Evolutionary conservation across 305 asterid species (phyloP).

Genomic region (Plantago lanceolata): DNA sequence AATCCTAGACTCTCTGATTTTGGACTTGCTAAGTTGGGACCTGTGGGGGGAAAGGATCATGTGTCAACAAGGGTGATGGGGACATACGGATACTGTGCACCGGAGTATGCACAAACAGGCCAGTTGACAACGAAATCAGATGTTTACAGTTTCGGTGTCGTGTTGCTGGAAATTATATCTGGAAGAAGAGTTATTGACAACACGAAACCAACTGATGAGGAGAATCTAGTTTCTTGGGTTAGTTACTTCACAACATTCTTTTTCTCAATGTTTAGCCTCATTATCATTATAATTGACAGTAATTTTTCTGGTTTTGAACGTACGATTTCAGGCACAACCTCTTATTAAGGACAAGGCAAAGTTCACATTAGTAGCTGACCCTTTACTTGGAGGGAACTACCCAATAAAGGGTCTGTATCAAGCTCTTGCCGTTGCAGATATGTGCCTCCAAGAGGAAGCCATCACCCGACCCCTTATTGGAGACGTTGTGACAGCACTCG

Average conservation of each 20-base stretch:
- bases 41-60: constrained; percentile 50
- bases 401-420: constrained; percentile 62
- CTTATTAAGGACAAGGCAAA: constrained; percentile 59
- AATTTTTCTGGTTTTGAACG: too few species aligned
- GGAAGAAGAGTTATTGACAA: constrained; percentile 82
- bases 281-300: too few species aligned
- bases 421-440: constrained; percentile 75
- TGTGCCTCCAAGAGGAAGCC: constrained; percentile 93
- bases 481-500: constrained; percentile 88
- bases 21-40: constrained; percentile 76
- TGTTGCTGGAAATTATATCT: constrained; percentile 69
- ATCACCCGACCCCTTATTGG: constrained; percentile 71
- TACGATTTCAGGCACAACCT: constrained; percentile 62
- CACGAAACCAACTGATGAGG: constrained; percentile 60
- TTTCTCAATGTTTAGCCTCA: background rate
- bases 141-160: constrained; percentile 84
- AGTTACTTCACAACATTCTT: constrained; percentile 19
- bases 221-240: constrained; percentile 81
- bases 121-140: constrained; percentile 71
- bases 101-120: constrained; percentile 77
- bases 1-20: constrained; percentile 80
- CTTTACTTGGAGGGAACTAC: constrained; percentile 59
- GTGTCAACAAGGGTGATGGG: constrained; percentile 82
- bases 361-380: constrained; percentile 57
- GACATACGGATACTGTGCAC: constrained; percentile 85